Base-by-base conservation (phyloP, 2,329 filamentous ascomycete genomes). In the Teratosphaeria nubilosa region DNA sequence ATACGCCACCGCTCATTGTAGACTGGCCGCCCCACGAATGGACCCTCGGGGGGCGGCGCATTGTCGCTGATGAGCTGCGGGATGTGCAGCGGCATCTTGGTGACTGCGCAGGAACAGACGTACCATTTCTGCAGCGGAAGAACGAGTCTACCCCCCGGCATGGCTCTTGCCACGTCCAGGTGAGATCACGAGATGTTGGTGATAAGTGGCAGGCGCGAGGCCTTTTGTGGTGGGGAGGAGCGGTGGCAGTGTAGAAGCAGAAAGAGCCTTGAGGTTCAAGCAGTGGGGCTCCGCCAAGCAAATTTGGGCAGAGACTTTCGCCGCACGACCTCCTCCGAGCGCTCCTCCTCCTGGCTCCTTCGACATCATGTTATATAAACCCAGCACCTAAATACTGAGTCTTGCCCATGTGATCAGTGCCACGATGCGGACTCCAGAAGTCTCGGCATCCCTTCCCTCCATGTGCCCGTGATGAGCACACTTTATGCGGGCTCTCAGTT, bases 381-480 rank as follows among this genome's bases (percentile, higher is more conserved):
- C 5, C 41, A 24, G 3, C 9, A 5, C n/a, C 41, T 9, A 48
- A 9, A 20, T 16, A 10, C 11, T 24, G 5, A 10, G 4, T 48
- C 14, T 32, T 10, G 20, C 24, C 22, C 51, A 25, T 24, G 53
- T 31, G 20, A 25, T 56, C 37, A 9, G 13, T n/a, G 20, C 25
- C 56, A 67, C 53, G 59, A 70, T 70, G 68, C 65, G 60, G 64
- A 66, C 65, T 24, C 62, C 63, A 41, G 62, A 56, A 55, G 59
- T 69, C 41, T 60, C 67, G 22, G 66, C 65, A 45, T 56, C 64
- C 53, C 63, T 65, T 51, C 63, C 66, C 51, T 66, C 62, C 59
- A 64, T 66, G 66, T 63, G 62, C 55, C 61, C 64, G 60, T 67
- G 64, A 69, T 71, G 68, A 70, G 58, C 57, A 48, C 59, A n/a